These are phyloP conservation scores for Fusarium temperatum DNA, from an alignment of 2,329 filamentous ascomycete species.

Conservation along the genomic window DNA sequence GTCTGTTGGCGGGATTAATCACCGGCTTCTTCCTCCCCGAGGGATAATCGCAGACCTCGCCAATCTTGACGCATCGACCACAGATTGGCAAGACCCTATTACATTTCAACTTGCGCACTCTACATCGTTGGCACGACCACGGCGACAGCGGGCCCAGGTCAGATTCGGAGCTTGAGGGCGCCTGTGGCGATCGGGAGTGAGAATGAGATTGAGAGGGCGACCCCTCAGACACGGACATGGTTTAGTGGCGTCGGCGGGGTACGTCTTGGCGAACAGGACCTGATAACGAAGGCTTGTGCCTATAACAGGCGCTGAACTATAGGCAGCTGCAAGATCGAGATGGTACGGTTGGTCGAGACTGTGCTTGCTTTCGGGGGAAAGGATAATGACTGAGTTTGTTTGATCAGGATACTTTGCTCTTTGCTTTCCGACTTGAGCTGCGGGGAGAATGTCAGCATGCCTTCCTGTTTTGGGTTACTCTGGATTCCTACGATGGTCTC, in stretches of 20 bases:
- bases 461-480: not conserved
- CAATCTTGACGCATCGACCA: slow-evolving; percentile 18
- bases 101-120: slow-evolving; percentile 22
- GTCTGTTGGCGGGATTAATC: slow-evolving; percentile 14
- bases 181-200: slow-evolving; percentile 1
- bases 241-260: not conserved
- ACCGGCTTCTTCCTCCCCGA: slow-evolving; percentile 19
- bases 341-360: not conserved
- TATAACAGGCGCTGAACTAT: not conserved
- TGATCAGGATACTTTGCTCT: not conserved
- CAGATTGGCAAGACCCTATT: slow-evolving; percentile 6
- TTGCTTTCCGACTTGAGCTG: not conserved
- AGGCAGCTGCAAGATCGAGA: not conserved
- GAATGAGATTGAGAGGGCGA: slow-evolving; percentile 10
- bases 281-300: not conserved
- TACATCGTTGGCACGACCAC: slow-evolving; percentile 21
- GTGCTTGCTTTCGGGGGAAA: not conserved
- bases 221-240: slow-evolving; percentile 15
- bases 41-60: slow-evolving; percentile 18
- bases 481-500: not conserved
- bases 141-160: slow-evolving; percentile 8
- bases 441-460: slow-evolving; percentile 5
- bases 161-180: slow-evolving; percentile 16
- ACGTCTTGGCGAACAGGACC: not conserved
- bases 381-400: not conserved